phyloP scores from a whole-genome alignment of 805 yeast species.

The Danielozyma ontarioensis region DNA sequence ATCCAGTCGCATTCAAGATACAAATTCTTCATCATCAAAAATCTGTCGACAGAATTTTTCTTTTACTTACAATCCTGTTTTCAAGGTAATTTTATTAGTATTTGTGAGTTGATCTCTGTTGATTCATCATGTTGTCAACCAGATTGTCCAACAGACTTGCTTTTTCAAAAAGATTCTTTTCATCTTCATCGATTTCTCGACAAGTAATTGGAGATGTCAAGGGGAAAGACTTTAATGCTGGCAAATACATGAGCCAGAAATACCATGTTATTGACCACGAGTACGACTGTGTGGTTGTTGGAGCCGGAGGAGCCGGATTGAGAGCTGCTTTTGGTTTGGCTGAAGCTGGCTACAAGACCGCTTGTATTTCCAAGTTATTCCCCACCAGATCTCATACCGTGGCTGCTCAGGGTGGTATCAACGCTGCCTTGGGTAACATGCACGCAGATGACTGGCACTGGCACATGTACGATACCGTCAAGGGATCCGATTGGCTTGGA shows the following conservation, averaged over 20 bases:
- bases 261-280: constrained; percentile 96
- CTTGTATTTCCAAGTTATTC: constrained; percentile 93
- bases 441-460: constrained; percentile 98
- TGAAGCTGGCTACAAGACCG: constrained; percentile 94
- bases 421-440: constrained; percentile 98
- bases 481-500: constrained; percentile 99
- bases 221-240: constrained; percentile 35
- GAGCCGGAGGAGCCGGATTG: constrained; percentile 99
- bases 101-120: no score
- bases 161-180: constrained; percentile 18
- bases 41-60: background rate
- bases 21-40: background rate
- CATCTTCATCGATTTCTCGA: constrained; percentile 19
- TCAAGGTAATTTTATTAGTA: no score
- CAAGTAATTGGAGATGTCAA: constrained; percentile 37
- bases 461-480: constrained; percentile 99
- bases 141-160: constrained; percentile 2
- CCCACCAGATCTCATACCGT: constrained; percentile 99
- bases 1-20: background rate
- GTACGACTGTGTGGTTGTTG: constrained; percentile 95
- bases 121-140: background rate
- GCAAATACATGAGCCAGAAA: constrained; percentile 49
- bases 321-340: constrained; percentile 98
- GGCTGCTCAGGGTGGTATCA: constrained; percentile 99
- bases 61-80: no score